Conservation (phyloP, 2,329 filamentous ascomycete species). For the Aspergillus alliaceus region DNA sequence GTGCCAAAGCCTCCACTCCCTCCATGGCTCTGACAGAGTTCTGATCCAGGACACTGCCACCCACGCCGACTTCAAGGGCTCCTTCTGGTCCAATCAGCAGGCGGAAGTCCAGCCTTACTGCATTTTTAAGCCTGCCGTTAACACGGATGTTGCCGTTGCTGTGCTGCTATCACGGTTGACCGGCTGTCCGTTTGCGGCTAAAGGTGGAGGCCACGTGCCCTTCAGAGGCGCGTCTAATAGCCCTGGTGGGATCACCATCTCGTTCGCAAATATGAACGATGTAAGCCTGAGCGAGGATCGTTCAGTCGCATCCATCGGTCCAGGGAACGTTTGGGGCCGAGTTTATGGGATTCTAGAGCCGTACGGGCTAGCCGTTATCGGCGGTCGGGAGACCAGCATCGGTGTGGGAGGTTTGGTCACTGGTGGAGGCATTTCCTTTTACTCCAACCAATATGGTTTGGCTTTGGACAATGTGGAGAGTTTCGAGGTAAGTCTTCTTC, state of each 20-base stretch:
- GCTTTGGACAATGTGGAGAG: slow-evolving; percentile 37
- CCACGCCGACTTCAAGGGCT: slow-evolving; percentile 21
- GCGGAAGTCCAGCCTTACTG: slow-evolving; percentile 33
- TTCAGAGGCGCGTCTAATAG: slow-evolving; percentile 56
- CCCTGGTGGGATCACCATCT: slow-evolving; percentile 39
- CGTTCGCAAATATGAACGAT: slow-evolving; percentile 30
- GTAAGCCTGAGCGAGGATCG: slow-evolving; percentile 30
- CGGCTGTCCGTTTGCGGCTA: slow-evolving; percentile 52
- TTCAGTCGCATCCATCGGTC: slow-evolving; percentile 28
- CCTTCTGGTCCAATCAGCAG: slow-evolving; percentile 41
- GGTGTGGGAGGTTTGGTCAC: slow-evolving; percentile 24
- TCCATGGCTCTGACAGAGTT: slow-evolving; percentile 17
- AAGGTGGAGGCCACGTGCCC: slow-evolving; percentile 59
- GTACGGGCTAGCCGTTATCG: slow-evolving; percentile 31
- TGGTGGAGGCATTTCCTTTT: slow-evolving; percentile 35
- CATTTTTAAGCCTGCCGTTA: slow-evolving; percentile 31
- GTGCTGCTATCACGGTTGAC: slow-evolving; percentile 32
- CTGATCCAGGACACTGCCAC: slow-evolving; percentile 14
- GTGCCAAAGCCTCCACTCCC: neutral
- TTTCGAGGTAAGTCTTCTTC: slow-evolving; percentile 25
- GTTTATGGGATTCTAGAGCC: slow-evolving; percentile 35
- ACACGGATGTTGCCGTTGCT: slow-evolving; percentile 31
- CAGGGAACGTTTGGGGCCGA: slow-evolving; percentile 36
- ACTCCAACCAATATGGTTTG: slow-evolving; percentile 34
- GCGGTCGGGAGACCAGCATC: slow-evolving; percentile 29